These are phyloP conservation scores for Torulaspora indica DNA, from an alignment of 805 yeast genomes.

Conservation along the genomic window DNA sequence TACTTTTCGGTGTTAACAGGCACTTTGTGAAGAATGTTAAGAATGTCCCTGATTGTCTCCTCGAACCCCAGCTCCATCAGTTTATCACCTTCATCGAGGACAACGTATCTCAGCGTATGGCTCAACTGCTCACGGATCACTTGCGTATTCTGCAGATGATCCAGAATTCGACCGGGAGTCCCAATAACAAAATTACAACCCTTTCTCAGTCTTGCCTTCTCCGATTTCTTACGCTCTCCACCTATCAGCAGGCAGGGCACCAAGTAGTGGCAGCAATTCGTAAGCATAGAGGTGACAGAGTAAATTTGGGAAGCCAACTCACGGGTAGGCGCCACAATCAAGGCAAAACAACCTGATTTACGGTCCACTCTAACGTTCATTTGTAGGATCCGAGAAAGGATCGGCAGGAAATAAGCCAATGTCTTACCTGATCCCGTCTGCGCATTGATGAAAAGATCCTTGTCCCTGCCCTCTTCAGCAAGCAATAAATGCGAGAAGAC, in stretches of 20 bases:
- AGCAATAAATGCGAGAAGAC: constrained; percentile 61
- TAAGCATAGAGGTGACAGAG: constrained; percentile 66
- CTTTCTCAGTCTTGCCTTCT: constrained; percentile 90
- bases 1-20: constrained; percentile 37
- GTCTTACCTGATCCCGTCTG: constrained; percentile 99
- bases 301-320: constrained; percentile 91
- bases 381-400: constrained; percentile 64
- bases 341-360: constrained; percentile 79
- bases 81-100: constrained; percentile 94
- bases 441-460: constrained; percentile 85
- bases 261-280: constrained; percentile 74
- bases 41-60: constrained; percentile 78
- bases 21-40: constrained; percentile 53
- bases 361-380: constrained; percentile 47
- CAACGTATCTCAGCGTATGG: constrained; percentile 75
- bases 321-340: constrained; percentile 88
- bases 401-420: constrained; percentile 78
- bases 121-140: constrained; percentile 54
- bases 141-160: constrained; percentile 86
- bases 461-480: constrained; percentile 33
- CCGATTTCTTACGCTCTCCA: constrained; percentile 96
- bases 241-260: constrained; percentile 97
- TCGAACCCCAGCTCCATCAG: constrained; percentile 95
- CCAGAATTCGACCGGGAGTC: constrained; percentile 94
- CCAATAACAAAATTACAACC: constrained; percentile 96